Base-by-base conservation (phyloP, 1,284 basidiomycete species). In the Cutaneotrichosporon sp. region DNA sequence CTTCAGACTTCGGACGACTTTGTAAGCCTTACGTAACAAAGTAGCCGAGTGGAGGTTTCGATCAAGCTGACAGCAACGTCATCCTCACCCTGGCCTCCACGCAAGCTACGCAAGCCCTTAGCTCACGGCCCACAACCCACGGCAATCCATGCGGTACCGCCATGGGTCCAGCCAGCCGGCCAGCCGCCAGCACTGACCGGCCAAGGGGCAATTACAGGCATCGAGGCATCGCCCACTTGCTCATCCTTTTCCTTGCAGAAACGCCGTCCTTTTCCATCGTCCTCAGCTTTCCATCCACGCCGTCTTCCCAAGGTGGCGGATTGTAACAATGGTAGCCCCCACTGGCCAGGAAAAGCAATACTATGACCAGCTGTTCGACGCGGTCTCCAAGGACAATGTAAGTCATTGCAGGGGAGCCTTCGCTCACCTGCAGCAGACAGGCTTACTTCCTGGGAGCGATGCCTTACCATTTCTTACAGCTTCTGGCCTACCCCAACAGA, bases 401-500 rank as follows among this genome's bases (percentile, higher is more conserved):
- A 49, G 69, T 68, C 20, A 5, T 22, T 2, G 14, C 26, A 17
- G 23, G 42, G 18, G 4, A 23, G 17, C 47, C 34, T 7, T 38
- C 17, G 4, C 22, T 14, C n/a, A n/a, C n/a, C n/a, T n/a, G n/a
- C n/a, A 18, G 20, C 55, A 88, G 77, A 79, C 85, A 49, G 88
- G 88, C 20, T 81, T 90, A 56, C 78, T 94, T 67, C 87, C 87
- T 17, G 89, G 90, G 63, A 87, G 90, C 56, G 84, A 86, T 62
- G 90, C 89, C 37, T 84, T 92, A 69, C 83, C 82, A 67, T 77
- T 90, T 52, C 88, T 93, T 65, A 79, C 82, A 55, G 85, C 88
- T 51, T 85, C 89, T 42, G 86, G 86, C 64, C 81, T 94, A 51
- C 76, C 83, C 26, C 84, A 88, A 8, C 77, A 80, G n/a, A 80